Conservation (phyloP, 2,329 filamentous ascomycete species). For the Fusarium sp. region DNA sequence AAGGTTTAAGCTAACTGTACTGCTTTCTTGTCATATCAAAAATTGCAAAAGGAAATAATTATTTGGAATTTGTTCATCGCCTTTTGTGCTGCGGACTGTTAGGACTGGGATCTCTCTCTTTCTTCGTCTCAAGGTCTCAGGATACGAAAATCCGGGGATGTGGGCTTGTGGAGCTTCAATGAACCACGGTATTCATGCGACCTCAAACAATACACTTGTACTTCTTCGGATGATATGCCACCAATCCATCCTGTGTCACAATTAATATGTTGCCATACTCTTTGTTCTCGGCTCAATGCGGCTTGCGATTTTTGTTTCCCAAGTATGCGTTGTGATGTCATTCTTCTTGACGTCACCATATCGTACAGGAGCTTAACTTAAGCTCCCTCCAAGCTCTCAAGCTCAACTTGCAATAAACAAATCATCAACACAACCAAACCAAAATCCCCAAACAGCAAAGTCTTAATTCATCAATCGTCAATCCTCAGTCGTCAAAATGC, state of each 20-base stretch:
- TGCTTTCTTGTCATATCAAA: too few relatives aligned
- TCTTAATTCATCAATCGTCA: not conserved
- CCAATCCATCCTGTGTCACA: not conserved
- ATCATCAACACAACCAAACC: not conserved
- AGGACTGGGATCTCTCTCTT: too few relatives aligned
- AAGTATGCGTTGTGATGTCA: conserved; percentile 30
- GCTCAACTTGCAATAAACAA: not conserved
- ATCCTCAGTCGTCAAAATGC: conserved; percentile 3
- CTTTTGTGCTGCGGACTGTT: too few relatives aligned
- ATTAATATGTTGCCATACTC: not conserved
- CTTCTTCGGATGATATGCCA: not conserved
- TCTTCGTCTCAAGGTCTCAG: too few relatives aligned
- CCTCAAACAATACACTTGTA: not conserved
- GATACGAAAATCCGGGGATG: not conserved
- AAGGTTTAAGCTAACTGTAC: too few relatives aligned
- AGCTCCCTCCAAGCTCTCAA: not conserved
- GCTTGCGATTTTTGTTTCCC: not conserved
- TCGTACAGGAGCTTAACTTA: conserved; percentile 5
- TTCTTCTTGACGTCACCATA: conserved; percentile 36
- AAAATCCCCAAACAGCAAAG: too few relatives aligned
- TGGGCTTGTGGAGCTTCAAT: conserved; percentile 1
- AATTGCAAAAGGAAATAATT: too few relatives aligned
- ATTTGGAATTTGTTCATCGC: too few relatives aligned
- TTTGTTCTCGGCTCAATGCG: conserved; percentile 1
- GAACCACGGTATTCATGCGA: not conserved